phyloP scores from a whole-genome alignment of 169 alveolate species.

The Toxoplasma gondii region DNA sequence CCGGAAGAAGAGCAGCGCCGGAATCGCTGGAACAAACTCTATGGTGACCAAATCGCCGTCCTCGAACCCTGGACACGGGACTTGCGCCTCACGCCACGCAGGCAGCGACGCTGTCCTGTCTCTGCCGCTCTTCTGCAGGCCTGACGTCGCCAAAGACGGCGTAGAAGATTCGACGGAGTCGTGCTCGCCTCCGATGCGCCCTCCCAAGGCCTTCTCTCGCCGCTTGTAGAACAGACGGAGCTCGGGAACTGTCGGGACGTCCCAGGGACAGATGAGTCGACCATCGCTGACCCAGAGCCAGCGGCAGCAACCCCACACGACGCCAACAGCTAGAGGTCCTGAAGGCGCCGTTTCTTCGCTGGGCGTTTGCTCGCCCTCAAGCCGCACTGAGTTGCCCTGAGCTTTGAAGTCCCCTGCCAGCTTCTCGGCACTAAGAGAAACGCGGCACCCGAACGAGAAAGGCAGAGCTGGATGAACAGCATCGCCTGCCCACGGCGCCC shows the following conservation, averaged over 20 bases:
- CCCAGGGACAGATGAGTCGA: constrained; percentile 75
- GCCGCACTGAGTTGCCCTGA: neutral
- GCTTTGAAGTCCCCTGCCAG: neutral
- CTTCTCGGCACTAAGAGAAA: neutral
- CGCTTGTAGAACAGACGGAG: constrained; percentile 9
- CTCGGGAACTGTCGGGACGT: constrained; percentile 73
- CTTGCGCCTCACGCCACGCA: constrained; percentile 49
- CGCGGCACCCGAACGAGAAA: constrained; percentile 58
- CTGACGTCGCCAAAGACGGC: neutral
- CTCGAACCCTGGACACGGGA: constrained; percentile 60
- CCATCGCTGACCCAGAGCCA: constrained; percentile 83
- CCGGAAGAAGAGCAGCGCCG: constrained; percentile 80
- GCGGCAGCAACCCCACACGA: constrained; percentile 78
- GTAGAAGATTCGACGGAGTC: neutral
- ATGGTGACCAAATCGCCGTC: constrained; percentile 76
- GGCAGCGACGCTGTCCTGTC: neutral
- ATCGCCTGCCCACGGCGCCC: constrained; percentile 32
- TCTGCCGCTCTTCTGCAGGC: neutral
- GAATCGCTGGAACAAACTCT: constrained; percentile 83
- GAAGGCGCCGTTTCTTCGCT: neutral
- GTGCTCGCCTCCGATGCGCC: neutral
- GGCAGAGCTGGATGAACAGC: constrained; percentile 73
- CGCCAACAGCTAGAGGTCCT: constrained; percentile 68
- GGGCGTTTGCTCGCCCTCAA: neutral
- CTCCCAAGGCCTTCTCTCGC: neutral